Percentiles rank a stretch among this genome's conserved stretches.
phyloP scores from a whole-genome alignment of 75 land plant genomes.

The Isoetes taiwanensis region DNA sequence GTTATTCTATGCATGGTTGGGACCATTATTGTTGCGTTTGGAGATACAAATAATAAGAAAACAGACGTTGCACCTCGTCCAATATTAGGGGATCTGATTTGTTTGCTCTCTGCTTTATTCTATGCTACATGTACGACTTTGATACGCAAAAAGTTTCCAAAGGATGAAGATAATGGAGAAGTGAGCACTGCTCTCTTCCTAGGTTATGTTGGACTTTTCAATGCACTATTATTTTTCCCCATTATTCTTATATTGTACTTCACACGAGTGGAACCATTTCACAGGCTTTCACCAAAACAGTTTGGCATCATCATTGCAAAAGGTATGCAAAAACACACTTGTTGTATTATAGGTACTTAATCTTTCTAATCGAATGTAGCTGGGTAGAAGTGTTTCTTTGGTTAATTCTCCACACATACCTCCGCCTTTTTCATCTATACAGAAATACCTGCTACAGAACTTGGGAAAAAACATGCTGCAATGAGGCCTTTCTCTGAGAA shows the following conservation, averaged over 20 bases:
- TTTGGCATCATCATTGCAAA: conserved; percentile 70
- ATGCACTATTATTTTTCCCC: conserved; percentile 31
- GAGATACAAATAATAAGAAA: conserved; percentile 35
- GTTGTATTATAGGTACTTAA: too few relatives aligned
- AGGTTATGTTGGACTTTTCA: conserved; percentile 69
- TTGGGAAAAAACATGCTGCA: too few relatives aligned
- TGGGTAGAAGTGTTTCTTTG: too few relatives aligned
- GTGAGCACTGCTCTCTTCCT: conserved; percentile 88
- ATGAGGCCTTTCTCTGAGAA: too few relatives aligned
- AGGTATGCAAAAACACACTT: conserved; percentile 61
- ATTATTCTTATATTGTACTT: conserved; percentile 56
- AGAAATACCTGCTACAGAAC: too few relatives aligned
- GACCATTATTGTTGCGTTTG: conserved; percentile 67
- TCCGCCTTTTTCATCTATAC: too few relatives aligned
- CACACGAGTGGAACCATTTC: conserved; percentile 60
- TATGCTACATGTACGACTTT: conserved; percentile 81
- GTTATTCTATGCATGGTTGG: conserved; percentile 95
- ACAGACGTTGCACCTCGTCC: conserved; percentile 45
- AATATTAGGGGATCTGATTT: conserved; percentile 58
- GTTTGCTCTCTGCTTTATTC: conserved; percentile 56
- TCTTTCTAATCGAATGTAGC: too few relatives aligned
- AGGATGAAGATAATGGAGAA: conserved; percentile 60
- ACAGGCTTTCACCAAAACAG: conserved; percentile 43
- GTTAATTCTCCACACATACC: too few relatives aligned
- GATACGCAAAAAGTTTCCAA: conserved; percentile 65